Conservation (phyloP, 2,329 filamentous ascomycete genomes). For the Dothiorella sarmentorum region DNA sequence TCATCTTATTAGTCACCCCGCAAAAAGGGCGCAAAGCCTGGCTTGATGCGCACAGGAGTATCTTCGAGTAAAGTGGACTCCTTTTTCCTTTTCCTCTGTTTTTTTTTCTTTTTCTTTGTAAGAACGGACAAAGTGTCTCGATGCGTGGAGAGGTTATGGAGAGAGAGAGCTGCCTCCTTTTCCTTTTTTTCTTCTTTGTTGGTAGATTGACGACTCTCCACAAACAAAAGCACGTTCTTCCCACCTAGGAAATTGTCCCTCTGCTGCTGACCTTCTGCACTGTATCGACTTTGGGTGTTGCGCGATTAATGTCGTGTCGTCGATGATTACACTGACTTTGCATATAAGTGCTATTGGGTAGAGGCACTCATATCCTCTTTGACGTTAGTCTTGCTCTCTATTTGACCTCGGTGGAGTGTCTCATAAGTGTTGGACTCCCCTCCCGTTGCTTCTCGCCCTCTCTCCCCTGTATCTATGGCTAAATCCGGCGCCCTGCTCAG, state of each 20-base stretch:
- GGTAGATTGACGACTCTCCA: conserved; percentile 4
- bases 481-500: no score
- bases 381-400: no score
- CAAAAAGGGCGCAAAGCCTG: neutral
- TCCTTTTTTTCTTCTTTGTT: neutral
- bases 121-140: neutral
- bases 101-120: neutral
- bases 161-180: neutral
- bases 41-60: neutral
- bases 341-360: no score
- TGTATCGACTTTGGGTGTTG: neutral
- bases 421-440: no score
- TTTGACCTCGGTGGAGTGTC: no score
- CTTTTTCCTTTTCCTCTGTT: neutral
- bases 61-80: neutral
- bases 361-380: no score
- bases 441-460: no score
- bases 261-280: neutral
- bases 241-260: neutral
- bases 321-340: no score
- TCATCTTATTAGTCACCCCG: neutral
- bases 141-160: neutral
- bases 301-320: no score
- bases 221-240: neutral
- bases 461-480: no score